A percentile compares a stretch with the other conserved stretches of the same genome.
Conservation (phyloP, 2,329 filamentous ascomycete genomes). For the Fusarium sororula region DNA sequence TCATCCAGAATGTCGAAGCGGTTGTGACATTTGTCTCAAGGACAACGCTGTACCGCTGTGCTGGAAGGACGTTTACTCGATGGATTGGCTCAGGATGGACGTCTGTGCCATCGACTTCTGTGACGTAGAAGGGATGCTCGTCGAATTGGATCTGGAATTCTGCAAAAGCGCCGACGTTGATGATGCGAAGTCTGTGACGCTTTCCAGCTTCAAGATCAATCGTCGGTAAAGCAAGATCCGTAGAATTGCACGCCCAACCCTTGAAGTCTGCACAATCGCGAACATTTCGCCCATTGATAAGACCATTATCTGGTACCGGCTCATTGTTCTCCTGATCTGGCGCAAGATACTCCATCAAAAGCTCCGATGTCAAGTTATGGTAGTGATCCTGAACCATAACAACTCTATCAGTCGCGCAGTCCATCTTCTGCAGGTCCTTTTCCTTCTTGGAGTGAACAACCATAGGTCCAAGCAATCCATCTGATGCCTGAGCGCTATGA, state of each 20-base stretch:
- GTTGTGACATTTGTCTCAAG: conserved; percentile 67
- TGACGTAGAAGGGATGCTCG: conserved; percentile 69
- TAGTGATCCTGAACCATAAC: conserved; percentile 80
- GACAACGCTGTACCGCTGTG: conserved; percentile 75
- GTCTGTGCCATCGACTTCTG: conserved; percentile 76
- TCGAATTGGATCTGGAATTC: conserved; percentile 78
- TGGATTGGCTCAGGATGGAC: conserved; percentile 67
- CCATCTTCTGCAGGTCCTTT: conserved; percentile 37
- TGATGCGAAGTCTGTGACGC: conserved; percentile 71
- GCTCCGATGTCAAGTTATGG: conserved; percentile 62
- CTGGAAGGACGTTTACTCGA: conserved; percentile 72
- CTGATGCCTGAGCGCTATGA: conserved; percentile 69
- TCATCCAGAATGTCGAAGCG: conserved; percentile 68
- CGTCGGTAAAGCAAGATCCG: conserved; percentile 49
- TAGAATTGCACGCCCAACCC: conserved; percentile 56
- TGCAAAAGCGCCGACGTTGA: conserved; percentile 77
- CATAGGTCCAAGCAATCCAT: conserved; percentile 74
- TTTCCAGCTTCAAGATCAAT: conserved; percentile 62
- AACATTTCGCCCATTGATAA: conserved; percentile 66
- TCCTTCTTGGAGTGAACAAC: conserved; percentile 69
- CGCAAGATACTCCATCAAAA: conserved; percentile 64
- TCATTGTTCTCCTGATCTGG: conserved; percentile 67
- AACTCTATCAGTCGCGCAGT: conserved; percentile 61
- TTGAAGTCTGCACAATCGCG: conserved; percentile 48
- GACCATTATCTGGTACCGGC: conserved; percentile 70